These are phyloP conservation scores for Neurospora terricola DNA, from an alignment of 495 filamentous ascomycete genomes.

Conservation along the genomic window DNA sequence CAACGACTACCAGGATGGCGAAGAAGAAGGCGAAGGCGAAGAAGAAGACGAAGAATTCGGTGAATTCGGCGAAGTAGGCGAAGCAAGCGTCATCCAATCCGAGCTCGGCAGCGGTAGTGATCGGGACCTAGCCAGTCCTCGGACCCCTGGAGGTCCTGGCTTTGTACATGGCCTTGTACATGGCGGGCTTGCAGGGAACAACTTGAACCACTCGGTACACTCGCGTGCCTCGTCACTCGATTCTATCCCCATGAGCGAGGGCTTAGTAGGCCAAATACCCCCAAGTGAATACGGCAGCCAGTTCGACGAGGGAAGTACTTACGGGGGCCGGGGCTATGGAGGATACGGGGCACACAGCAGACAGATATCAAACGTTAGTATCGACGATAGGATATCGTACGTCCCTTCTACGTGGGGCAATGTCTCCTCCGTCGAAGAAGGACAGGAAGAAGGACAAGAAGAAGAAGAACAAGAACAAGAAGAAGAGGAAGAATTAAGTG, in stretches of 20 bases:
- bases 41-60: neutral
- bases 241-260: neutral
- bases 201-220: neutral
- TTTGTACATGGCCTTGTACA: neutral
- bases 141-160: neutral
- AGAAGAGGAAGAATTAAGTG: neutral
- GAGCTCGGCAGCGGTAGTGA: neutral
- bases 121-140: neutral
- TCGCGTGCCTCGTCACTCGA: neutral
- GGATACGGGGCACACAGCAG: neutral
- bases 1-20: neutral
- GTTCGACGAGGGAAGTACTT: neutral
- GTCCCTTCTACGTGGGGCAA: neutral
- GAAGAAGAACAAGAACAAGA: neutral
- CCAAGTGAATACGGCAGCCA: neutral
- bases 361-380: neutral
- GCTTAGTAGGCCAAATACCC: neutral
- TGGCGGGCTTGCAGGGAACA: neutral
- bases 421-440: neutral
- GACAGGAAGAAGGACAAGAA: neutral
- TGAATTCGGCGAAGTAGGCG: neutral
- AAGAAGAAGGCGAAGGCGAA: neutral
- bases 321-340: neutral
- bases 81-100: neutral
- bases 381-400: neutral